phyloP scores from a whole-genome alignment of 2,329 filamentous ascomycete species.

The Colletotrichum sp. region DNA sequence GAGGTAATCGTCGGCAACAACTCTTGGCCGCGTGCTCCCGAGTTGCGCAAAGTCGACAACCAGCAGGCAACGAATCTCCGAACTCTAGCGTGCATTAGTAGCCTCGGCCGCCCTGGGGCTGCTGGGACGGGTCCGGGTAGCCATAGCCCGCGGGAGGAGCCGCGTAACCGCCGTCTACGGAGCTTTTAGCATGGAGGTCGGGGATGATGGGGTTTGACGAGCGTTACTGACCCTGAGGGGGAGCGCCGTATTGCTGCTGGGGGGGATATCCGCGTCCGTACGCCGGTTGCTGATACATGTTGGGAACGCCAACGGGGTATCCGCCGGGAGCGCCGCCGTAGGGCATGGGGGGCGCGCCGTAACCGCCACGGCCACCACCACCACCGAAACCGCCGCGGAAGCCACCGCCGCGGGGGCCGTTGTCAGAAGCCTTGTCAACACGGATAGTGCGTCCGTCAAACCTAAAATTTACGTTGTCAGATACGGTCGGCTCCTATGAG shows the following conservation, averaged over 20 bases:
- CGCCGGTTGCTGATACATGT: conserved; percentile 40
- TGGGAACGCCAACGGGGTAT: conserved; percentile 40
- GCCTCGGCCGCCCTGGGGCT: conserved; percentile 39
- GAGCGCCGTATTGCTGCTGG: conserved; percentile 39
- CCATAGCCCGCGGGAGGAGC: conserved; percentile 38
- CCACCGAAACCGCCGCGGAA: conserved; percentile 46
- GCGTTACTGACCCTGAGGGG: conserved; percentile 40
- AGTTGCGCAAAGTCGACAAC: conserved; percentile 15
- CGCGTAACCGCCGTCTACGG: conserved; percentile 11
- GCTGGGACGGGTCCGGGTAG: conserved; percentile 50
- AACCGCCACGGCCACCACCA: conserved; percentile 38
- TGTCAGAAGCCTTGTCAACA: conserved; percentile 93
- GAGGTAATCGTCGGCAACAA: conserved; percentile 20
- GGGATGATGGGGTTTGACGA: background rate
- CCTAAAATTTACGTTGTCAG: conserved; percentile 48
- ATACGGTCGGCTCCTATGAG: background rate
- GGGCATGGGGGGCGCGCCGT: conserved; percentile 34
- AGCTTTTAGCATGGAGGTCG: background rate
- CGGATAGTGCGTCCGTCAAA: conserved; percentile 95
- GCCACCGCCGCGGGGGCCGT: conserved; percentile 66
- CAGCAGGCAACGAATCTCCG: conserved; percentile 22
- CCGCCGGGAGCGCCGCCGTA: conserved; percentile 30
- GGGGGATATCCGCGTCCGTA: conserved; percentile 52
- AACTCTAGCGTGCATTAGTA: conserved; percentile 39
- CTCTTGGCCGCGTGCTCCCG: conserved; percentile 14